phyloP scores from a whole-genome alignment of 1,139 yeast species.

The Tardiomyces digboiensis region DNA sequence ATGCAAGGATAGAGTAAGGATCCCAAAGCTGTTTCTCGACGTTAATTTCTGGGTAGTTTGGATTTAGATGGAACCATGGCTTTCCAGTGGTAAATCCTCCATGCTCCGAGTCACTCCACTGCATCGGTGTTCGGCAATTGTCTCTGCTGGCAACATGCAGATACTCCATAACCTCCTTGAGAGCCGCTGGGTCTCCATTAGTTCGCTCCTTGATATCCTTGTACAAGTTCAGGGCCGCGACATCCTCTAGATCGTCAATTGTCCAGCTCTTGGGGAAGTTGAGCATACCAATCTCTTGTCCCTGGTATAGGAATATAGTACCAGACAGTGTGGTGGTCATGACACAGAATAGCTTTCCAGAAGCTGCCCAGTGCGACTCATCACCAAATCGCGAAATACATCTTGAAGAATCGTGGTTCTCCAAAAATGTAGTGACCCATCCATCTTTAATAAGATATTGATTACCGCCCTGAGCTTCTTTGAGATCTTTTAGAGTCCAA shows the following conservation, averaged over 20 bases:
- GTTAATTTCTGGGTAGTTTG: slow-evolving; percentile 40
- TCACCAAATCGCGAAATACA: slow-evolving; percentile 44
- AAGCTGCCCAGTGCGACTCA: slow-evolving; percentile 13
- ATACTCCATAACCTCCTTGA: slow-evolving; percentile 4
- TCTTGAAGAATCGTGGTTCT: slow-evolving; percentile 54
- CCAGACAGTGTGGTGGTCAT: slow-evolving; percentile 43
- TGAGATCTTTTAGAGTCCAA: background rate
- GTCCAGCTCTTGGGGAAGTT: slow-evolving; percentile 41
- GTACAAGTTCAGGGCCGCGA: slow-evolving; percentile 32
- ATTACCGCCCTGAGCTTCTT: background rate
- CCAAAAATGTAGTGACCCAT: slow-evolving; percentile 51
- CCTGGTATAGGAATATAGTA: slow-evolving; percentile 48
- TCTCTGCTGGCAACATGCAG: slow-evolving; percentile 29
- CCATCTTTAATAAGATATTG: slow-evolving; percentile 18
- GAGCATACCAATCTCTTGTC: slow-evolving; percentile 52
- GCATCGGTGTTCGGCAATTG: slow-evolving; percentile 51
- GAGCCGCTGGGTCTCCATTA: slow-evolving; percentile 22
- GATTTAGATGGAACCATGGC: slow-evolving; percentile 51
- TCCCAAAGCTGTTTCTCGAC: slow-evolving; percentile 39
- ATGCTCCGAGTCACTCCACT: slow-evolving; percentile 38
- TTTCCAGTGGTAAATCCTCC: slow-evolving; percentile 42
- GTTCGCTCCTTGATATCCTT: slow-evolving; percentile 23
- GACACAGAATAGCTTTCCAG: slow-evolving; percentile 42
- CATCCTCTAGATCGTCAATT: slow-evolving; percentile 41
- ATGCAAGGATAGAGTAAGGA: slow-evolving; percentile 37